phyloP scores from a whole-genome alignment of 257 asterid genomes.

The Primulina eburnea region DNA sequence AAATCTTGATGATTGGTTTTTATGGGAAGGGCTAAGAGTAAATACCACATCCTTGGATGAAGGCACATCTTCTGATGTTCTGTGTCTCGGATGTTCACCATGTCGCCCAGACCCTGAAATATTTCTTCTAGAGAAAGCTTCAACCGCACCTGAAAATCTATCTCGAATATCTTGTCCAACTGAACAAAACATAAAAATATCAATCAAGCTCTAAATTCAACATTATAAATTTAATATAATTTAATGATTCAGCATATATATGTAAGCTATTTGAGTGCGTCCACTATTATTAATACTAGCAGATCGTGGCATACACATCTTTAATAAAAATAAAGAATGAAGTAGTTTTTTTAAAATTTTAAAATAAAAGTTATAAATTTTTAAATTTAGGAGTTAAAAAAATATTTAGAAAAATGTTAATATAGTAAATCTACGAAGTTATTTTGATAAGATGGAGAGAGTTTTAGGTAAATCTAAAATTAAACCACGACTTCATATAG shows the following conservation, averaged over 20 bases:
- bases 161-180: conserved; percentile 81
- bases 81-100: conserved; percentile 63
- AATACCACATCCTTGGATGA: conserved; percentile 95
- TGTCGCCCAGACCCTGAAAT: conserved; percentile 60
- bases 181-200: conserved; percentile 28
- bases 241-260: background rate
- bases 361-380: too few species aligned
- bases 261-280: background rate
- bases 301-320: too few species aligned
- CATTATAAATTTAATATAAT: too few species aligned
- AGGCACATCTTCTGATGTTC: conserved; percentile 69
- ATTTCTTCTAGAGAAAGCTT: conserved; percentile 74
- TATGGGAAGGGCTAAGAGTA: conserved; percentile 9
- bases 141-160: conserved; percentile 80
- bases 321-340: too few species aligned
- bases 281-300: background rate
- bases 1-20: background rate
- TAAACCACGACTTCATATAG: too few species aligned
- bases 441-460: too few species aligned
- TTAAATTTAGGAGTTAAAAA: too few species aligned
- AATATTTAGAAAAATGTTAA: too few species aligned
- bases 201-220: background rate
- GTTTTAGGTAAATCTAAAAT: too few species aligned
- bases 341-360: too few species aligned
- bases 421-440: too few species aligned